Percentiles rank a stretch among this genome's conserved stretches.
Evolutionary conservation across 306 rosid genomes (phyloP).

Genomic region (Styphnolobium japonicum): DNA sequence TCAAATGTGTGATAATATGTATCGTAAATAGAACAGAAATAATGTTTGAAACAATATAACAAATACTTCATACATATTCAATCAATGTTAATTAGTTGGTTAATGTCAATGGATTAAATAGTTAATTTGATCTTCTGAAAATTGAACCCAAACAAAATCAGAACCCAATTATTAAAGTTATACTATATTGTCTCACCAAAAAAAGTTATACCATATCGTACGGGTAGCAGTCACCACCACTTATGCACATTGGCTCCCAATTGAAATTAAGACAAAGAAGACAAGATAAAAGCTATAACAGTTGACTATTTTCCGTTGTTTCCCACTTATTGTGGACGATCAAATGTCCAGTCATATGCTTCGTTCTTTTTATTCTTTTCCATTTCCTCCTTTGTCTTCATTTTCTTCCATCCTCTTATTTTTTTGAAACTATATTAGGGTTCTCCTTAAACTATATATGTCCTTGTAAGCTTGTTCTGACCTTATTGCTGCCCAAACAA

Average conservation of each 20-base stretch:
- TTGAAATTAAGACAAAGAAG: constrained; percentile 2
- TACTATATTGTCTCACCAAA: not conserved
- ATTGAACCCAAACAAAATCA: not conserved
- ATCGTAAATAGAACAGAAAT: not conserved
- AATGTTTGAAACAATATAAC: not conserved
- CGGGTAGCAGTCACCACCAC: constrained; percentile 14
- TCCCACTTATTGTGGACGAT: constrained; percentile 47
- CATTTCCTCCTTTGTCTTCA: not conserved
- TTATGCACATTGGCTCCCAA: not conserved
- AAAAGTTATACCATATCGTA: not conserved
- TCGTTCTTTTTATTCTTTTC: not conserved
- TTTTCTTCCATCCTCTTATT: not conserved
- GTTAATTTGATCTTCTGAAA: not conserved
- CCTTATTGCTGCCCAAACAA: not conserved
- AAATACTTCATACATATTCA: not conserved
- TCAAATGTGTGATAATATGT: constrained; percentile 22
- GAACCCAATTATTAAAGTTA: not conserved
- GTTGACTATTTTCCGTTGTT: constrained; percentile 46
- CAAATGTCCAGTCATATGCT: constrained; percentile 24
- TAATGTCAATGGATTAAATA: not conserved
- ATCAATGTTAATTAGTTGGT: not conserved
- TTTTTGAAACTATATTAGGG: not conserved
- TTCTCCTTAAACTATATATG: not conserved
- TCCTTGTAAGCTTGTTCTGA: not conserved
- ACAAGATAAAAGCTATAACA: constrained; percentile 19